These are phyloP conservation scores for Euphorbia corollata DNA, from an alignment of 441 rosid species.

Conservation along the genomic window DNA sequence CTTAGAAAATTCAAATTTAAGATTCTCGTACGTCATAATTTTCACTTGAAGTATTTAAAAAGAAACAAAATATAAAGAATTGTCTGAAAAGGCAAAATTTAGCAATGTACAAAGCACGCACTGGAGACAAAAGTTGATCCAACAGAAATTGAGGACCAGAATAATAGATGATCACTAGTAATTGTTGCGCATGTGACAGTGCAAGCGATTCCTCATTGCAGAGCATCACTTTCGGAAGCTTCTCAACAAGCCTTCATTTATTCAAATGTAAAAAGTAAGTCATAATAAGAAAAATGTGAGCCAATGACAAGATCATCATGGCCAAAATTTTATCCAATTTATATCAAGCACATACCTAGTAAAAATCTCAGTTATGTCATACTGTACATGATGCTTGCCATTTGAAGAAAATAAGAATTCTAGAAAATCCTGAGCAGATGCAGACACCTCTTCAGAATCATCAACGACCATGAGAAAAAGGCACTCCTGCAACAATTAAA, in stretches of 20 bases:
- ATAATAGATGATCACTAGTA: constrained; percentile 66
- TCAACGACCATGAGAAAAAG: constrained; percentile 68
- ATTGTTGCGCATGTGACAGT: constrained; percentile 62
- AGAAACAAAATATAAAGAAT: background rate
- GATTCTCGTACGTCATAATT: background rate
- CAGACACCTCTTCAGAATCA: constrained; percentile 61
- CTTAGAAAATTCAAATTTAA: background rate
- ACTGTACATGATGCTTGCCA: constrained; percentile 35
- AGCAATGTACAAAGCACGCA: constrained; percentile 36
- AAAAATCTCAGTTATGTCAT: constrained; percentile 54
- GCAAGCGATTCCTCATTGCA: constrained; percentile 66
- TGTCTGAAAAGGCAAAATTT: background rate
- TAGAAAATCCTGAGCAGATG: constrained; percentile 59
- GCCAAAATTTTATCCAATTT: constrained; percentile 20
- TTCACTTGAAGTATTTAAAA: background rate
- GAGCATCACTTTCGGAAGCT: constrained; percentile 81
- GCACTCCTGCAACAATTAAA: constrained; percentile 65
- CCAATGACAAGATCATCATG: constrained; percentile 11
- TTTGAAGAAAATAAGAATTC: constrained; percentile 39
- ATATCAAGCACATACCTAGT: constrained; percentile 48
- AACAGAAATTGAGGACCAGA: constrained; percentile 71
- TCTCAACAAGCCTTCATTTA: constrained; percentile 58
- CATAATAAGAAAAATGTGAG: constrained; percentile 7
- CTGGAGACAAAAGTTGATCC: constrained; percentile 79
- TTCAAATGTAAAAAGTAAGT: constrained; percentile 17